Conservation (phyloP, 2,329 filamentous ascomycete species). For the Fusarium sp. region DNA sequence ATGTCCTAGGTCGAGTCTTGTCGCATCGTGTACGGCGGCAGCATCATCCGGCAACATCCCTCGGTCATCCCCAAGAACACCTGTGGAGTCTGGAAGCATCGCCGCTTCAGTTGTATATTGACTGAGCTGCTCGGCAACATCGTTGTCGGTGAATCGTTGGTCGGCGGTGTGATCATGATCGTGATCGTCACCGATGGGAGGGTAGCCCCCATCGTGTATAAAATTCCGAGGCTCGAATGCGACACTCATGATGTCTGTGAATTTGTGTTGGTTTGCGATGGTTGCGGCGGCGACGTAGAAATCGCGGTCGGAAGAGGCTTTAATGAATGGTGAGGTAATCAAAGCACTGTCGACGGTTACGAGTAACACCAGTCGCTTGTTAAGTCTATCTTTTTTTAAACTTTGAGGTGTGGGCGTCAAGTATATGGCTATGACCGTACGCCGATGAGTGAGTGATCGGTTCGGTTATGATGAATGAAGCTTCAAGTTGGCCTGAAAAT, state of each 20-base stretch:
- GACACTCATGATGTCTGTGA: conserved; percentile 58
- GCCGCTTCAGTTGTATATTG: conserved; percentile 56
- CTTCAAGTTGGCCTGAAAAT: conserved; percentile 50
- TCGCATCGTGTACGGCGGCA: conserved; percentile 52
- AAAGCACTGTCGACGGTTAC: background rate
- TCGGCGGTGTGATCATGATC: conserved; percentile 55
- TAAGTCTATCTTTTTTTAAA: background rate
- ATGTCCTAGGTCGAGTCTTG: conserved; percentile 54
- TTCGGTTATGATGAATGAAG: conserved; percentile 37
- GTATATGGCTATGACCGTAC: conserved; percentile 18
- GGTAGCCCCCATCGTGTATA: conserved; percentile 60
- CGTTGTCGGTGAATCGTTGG: conserved; percentile 57
- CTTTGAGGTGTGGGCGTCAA: background rate
- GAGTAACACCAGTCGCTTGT: background rate
- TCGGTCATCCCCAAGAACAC: conserved; percentile 51
- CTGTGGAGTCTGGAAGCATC: conserved; percentile 53
- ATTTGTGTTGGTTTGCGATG: conserved; percentile 17
- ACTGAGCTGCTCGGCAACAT: conserved; percentile 56
- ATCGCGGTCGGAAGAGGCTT: conserved; percentile 22
- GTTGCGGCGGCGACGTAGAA: conserved; percentile 24
- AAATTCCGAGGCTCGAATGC: conserved; percentile 63
- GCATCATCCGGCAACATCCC: conserved; percentile 54
- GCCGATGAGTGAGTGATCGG: conserved; percentile 19
- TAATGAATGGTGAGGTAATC: conserved; percentile 26
- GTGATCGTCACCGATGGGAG: conserved; percentile 59